Conservation (phyloP, 805 yeast genomes). For the Ogataea chonburiensis region DNA sequence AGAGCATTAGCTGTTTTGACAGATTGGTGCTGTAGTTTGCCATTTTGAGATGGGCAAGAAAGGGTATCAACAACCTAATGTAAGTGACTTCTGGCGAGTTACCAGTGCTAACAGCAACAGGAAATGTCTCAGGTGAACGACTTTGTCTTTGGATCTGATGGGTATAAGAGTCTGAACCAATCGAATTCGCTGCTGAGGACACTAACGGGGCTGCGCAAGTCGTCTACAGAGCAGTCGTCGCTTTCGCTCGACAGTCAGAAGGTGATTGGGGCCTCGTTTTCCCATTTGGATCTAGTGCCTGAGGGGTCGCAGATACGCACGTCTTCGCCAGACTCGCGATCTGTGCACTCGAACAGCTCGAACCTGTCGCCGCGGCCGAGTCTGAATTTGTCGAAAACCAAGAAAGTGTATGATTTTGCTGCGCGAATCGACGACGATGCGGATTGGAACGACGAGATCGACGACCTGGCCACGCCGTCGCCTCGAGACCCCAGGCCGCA, state of each 20-base stretch:
- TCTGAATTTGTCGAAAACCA: slow-evolving; percentile 17
- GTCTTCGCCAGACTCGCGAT: slow-evolving; percentile 22
- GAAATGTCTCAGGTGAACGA: slow-evolving; percentile 34
- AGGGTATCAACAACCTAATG: slow-evolving; percentile 36
- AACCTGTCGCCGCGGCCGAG: slow-evolving; percentile 13
- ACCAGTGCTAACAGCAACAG: slow-evolving; percentile 9
- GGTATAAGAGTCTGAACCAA: slow-evolving; percentile 21
- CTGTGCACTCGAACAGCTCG: slow-evolving; percentile 16
- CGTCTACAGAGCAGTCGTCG: slow-evolving; percentile 16
- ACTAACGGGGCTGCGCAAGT: slow-evolving; percentile 20
- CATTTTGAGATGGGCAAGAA: slow-evolving; percentile 26
- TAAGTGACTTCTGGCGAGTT: slow-evolving; percentile 17
- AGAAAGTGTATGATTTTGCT: slow-evolving; percentile 12
- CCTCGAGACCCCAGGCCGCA: slow-evolving; percentile 12
- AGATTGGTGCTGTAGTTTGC: background rate
- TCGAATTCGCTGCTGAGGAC: slow-evolving; percentile 28
- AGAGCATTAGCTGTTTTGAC: slow-evolving; percentile 4
- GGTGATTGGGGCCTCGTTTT: slow-evolving; percentile 55
- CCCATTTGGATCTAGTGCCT: slow-evolving; percentile 46
- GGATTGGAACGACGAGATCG: slow-evolving; percentile 83
- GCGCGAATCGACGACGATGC: slow-evolving; percentile 68
- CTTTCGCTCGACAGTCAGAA: slow-evolving; percentile 25
- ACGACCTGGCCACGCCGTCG: slow-evolving; percentile 41
- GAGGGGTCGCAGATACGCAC: slow-evolving; percentile 16
- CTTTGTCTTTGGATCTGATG: slow-evolving; percentile 27